Base-by-base conservation (phyloP, 176 grass and related monocot genomes). In the Eleusine indica region DNA sequence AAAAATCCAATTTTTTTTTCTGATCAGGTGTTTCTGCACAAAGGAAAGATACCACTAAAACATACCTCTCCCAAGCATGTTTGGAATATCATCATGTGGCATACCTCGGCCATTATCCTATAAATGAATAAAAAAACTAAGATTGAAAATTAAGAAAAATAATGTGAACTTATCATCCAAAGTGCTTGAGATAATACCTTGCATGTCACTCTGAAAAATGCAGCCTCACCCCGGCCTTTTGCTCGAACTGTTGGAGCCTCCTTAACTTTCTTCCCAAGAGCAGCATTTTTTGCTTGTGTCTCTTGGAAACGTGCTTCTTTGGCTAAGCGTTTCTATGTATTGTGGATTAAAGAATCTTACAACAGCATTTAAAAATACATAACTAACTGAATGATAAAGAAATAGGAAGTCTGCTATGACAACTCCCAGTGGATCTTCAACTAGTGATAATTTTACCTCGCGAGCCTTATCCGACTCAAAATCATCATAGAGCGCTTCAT, bases 61-160 rank as follows among this genome's bases (percentile, higher is more conserved):
- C 86, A 81, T 81, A 97, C 95, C 95, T 93, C 91, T 88, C 11
- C 95, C 95, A 87, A 98, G 92, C 95, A 98, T 98, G 75, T 98
- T 98, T 82, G 95, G 95, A 41, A 98, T 98, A 85, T 98, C 95
- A 90, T 98, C 95, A 90, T 98, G 95, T 73, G 95, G 88, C 95
- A 98, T 98, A 61, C 95, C 95, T 91, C 80, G 87, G 54, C 95
- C 95, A 80, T 98, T 98, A 88, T 98, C 95, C 95, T 98, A 72
- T 98, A 72, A 8, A 43, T 47, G 41, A 25, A 72, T 48, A 54
- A 22, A 46, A 14, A 29, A 75, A 41, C 71, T 66, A 79, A 77
- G 42, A 47, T 42, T 38, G 66, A n/a, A 68, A 64, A 9, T 42
- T 51, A 40, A 5, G 47, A 10, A 57, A 86, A 65, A 76, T 40